Evolutionary conservation across 2,329 filamentous ascomycete genomes (phyloP).

Genomic region (Talaromyces sp.): DNA sequence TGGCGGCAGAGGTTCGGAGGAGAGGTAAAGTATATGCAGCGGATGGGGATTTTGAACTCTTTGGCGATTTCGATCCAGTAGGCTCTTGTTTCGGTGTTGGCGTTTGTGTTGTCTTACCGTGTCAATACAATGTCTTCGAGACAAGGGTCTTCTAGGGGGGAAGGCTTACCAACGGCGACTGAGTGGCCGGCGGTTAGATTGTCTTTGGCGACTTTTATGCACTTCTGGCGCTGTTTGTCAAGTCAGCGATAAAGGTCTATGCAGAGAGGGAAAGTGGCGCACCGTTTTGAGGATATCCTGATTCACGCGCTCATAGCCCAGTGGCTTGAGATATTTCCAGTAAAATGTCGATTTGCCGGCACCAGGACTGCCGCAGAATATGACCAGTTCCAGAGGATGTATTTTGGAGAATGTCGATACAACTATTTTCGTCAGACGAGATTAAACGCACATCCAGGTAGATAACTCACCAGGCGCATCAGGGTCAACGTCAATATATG

Average conservation of each 20-base stretch:
- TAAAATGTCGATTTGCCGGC: conserved; percentile 92
- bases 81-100: conserved; percentile 72
- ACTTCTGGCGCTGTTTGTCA: conserved; percentile 56
- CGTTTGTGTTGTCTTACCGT: conserved; percentile 88
- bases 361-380: conserved; percentile 86
- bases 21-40: conserved; percentile 82
- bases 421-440: conserved; percentile 20
- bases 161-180: conserved; percentile 68
- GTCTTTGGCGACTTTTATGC: conserved; percentile 69
- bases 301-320: conserved; percentile 82
- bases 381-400: conserved; percentile 69
- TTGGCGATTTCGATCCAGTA: conserved; percentile 75
- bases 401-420: conserved; percentile 54
- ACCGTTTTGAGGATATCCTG: conserved; percentile 82
- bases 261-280: conserved; percentile 17
- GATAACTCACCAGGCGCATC: conserved; percentile 36
- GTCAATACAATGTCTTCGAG: no score
- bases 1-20: conserved; percentile 70
- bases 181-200: conserved; percentile 64
- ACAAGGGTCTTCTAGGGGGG: no score
- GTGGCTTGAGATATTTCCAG: conserved; percentile 70
- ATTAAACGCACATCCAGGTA: background rate
- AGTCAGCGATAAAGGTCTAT: background rate
- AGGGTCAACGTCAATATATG: conserved; percentile 47
- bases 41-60: conserved; percentile 69